Percentiles rank a stretch among this genome's conserved stretches.
These are phyloP conservation scores for Syzygium oleosum DNA, from an alignment of 345 rosid species.

Conservation along the genomic window DNA sequence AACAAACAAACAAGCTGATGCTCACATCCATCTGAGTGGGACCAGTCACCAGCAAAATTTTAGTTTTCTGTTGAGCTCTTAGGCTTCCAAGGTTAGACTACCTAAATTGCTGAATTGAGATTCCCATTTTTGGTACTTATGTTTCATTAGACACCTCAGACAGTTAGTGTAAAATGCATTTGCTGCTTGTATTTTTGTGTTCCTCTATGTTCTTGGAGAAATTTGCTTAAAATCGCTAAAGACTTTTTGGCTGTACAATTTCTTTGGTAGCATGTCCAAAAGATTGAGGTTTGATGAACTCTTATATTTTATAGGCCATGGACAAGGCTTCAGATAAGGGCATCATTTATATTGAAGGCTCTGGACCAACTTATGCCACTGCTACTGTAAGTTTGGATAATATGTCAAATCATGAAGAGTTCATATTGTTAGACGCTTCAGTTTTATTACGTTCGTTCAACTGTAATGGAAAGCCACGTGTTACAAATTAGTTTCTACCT, in stretches of 20 bases:
- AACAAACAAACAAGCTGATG: neutral
- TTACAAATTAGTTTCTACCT: neutral
- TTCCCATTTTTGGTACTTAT: neutral
- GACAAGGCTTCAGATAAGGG: slow-evolving; percentile 62
- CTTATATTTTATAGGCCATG: slow-evolving; percentile 57
- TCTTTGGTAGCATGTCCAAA: neutral
- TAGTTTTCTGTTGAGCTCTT: neutral
- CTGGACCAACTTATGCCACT: slow-evolving; percentile 97
- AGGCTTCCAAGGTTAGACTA: neutral
- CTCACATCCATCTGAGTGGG: neutral
- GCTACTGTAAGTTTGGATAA: slow-evolving; percentile 38
- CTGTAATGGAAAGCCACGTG: neutral
- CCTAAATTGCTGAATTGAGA: neutral
- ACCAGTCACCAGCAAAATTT: neutral
- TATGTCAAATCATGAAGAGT: neutral
- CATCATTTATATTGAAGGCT: slow-evolving; percentile 65
- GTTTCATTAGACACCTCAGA: neutral
- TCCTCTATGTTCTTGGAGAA: neutral
- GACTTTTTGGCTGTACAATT: neutral
- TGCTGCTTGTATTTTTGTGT: neutral
- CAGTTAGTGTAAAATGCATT: neutral
- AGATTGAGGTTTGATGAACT: neutral
- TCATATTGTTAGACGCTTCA: neutral
- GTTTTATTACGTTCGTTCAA: neutral
- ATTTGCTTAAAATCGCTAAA: neutral